phyloP scores from a whole-genome alignment of 768 basidiomycete species.

The Favolaschia claudopus region DNA sequence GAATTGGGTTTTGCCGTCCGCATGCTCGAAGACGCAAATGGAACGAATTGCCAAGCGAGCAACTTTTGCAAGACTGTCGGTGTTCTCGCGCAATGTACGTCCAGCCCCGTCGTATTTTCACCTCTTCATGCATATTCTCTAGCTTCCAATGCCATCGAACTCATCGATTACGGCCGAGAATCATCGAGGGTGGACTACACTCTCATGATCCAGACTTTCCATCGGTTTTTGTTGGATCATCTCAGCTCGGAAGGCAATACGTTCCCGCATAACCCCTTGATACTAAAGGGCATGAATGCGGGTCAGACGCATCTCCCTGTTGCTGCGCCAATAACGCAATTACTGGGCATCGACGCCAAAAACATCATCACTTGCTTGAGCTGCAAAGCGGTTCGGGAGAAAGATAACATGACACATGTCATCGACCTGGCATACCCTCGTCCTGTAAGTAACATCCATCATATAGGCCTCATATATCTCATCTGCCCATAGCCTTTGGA shows the following conservation, averaged over 20 bases:
- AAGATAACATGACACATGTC: slow-evolving; percentile 83
- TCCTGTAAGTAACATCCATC: slow-evolving; percentile 70
- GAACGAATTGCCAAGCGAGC: slow-evolving; percentile 94
- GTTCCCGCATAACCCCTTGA: slow-evolving; percentile 63
- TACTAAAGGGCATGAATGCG: slow-evolving; percentile 46
- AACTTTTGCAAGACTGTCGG: slow-evolving; percentile 97
- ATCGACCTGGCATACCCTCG: slow-evolving; percentile 89
- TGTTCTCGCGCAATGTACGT: slow-evolving; percentile 82
- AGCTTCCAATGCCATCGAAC: slow-evolving; percentile 83
- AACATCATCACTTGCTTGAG: slow-evolving; percentile 77
- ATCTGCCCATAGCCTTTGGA: slow-evolving; percentile 31
- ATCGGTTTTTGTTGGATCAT: slow-evolving; percentile 91
- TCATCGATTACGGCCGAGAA: slow-evolving; percentile 89
- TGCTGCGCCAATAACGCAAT: slow-evolving; percentile 83
- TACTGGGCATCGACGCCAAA: slow-evolving; percentile 81
- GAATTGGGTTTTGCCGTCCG: slow-evolving; percentile 93
- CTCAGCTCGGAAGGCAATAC: slow-evolving; percentile 77
- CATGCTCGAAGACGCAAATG: slow-evolving; percentile 95
- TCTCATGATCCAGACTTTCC: slow-evolving; percentile 92
- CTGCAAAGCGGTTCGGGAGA: slow-evolving; percentile 76
- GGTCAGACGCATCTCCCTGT: slow-evolving; percentile 37
- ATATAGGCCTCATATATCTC: slow-evolving; percentile 4
- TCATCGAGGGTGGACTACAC: slow-evolving; percentile 78
- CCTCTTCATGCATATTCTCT: not conserved
- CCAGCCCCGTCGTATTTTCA: not conserved